These are phyloP conservation scores for Lagenidium sp. DNA, from an alignment of 352 stramenopile genomes.

Conservation along the genomic window DNA sequence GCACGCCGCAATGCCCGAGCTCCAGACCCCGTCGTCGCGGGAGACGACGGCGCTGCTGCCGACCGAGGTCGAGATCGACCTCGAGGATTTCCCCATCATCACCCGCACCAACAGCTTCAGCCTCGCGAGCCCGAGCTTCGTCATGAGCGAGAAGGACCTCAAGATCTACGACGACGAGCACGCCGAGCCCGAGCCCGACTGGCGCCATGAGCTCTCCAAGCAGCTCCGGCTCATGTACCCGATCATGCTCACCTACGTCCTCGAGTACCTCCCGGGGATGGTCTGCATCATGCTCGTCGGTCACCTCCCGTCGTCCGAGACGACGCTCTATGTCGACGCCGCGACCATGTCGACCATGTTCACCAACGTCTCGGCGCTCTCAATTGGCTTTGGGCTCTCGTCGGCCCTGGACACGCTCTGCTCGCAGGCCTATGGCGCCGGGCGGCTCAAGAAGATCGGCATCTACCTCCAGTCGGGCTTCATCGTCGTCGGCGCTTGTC, in stretches of 20 bases:
- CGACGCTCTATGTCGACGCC: constrained; percentile 48
- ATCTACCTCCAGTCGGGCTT: constrained; percentile 65
- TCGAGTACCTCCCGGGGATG: constrained; percentile 47
- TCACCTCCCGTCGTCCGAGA: constrained; percentile 47
- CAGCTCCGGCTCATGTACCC: constrained; percentile 35
- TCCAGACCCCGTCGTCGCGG: not conserved
- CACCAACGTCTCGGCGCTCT: constrained; percentile 64
- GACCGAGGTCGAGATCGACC: constrained; percentile 4
- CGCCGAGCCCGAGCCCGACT: constrained; percentile 28
- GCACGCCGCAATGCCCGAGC: constrained; percentile 1
- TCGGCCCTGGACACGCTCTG: constrained; percentile 79
- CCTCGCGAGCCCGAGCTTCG: constrained; percentile 36
- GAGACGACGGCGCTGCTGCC: constrained; percentile 11
- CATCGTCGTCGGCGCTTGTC: constrained; percentile 39
- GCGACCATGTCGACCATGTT: constrained; percentile 63
- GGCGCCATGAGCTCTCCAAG: constrained; percentile 30
- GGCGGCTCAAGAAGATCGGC: constrained; percentile 46
- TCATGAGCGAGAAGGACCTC: constrained; percentile 24
- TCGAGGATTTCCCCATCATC: constrained; percentile 26
- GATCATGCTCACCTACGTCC: constrained; percentile 35
- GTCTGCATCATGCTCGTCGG: constrained; percentile 52
- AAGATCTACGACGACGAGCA: constrained; percentile 32
- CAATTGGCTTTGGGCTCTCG: constrained; percentile 60
- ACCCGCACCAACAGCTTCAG: constrained; percentile 42
- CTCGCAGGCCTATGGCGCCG: constrained; percentile 59